These are phyloP conservation scores for Didymosphaeria variabile DNA, from an alignment of 2,329 filamentous ascomycete species.

Conservation along the genomic window DNA sequence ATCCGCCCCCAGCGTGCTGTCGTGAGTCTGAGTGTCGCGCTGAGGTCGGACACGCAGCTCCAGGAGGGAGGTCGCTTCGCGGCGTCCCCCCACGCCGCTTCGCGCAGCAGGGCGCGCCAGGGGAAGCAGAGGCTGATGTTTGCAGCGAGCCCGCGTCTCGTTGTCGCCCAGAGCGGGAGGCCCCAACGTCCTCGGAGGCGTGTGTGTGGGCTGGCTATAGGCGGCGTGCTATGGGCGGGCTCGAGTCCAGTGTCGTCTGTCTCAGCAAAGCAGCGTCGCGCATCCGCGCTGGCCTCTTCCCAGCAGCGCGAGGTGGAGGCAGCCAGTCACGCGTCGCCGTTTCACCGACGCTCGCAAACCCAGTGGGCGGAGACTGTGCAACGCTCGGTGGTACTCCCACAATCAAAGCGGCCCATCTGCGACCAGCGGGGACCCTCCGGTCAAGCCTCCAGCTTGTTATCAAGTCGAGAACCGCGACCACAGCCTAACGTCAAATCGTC, in stretches of 20 bases:
- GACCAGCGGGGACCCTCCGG: conserved; percentile 17
- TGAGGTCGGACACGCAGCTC: not conserved
- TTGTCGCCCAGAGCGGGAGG: not conserved
- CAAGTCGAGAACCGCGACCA: conserved; percentile 1
- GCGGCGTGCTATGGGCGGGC: conserved; percentile 3
- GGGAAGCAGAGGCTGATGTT: not conserved
- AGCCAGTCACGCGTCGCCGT: conserved; percentile 12
- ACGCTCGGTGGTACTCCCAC: conserved; percentile 20
- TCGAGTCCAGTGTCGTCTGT: not conserved
- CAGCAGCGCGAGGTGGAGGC: not conserved
- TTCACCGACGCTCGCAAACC: conserved; percentile 9
- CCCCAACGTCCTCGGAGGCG: not conserved
- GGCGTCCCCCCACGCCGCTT: not conserved
- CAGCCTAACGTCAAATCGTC: not conserved
- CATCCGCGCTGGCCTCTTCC: not conserved
- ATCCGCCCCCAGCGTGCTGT: not conserved
- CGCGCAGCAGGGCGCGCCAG: conserved; percentile 4
- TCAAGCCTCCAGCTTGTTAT: conserved; percentile 19
- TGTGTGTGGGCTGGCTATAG: not conserved
- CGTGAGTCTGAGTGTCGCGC: not conserved
- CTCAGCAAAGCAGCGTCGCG: not conserved
- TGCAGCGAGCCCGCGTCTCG: too few relatives aligned
- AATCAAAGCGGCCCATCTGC: conserved; percentile 18
- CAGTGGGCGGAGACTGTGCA: conserved; percentile 17
- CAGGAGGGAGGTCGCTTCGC: not conserved